Evolutionary conservation across 805 yeast species (phyloP).

Genomic region (Millerago galiae): DNA sequence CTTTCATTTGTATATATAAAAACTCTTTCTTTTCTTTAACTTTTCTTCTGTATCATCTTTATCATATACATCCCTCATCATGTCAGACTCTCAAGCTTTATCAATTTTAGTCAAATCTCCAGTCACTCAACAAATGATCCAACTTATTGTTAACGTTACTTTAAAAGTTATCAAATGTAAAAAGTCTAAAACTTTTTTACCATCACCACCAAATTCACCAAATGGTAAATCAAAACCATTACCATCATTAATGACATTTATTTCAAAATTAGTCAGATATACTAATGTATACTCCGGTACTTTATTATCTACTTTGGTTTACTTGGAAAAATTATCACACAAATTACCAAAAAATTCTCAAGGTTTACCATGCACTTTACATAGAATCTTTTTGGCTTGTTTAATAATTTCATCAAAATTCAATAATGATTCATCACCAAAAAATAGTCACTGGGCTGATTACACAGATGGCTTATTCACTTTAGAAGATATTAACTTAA

Average conservation of each 20-base stretch:
- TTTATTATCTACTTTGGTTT: conserved; percentile 63
- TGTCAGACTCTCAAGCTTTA: conserved; percentile 52
- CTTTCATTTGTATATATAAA: not conserved
- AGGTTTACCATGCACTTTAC: conserved; percentile 76
- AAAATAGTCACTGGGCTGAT: conserved; percentile 73
- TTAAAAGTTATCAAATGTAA: conserved; percentile 63
- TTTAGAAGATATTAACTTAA: conserved; percentile 63
- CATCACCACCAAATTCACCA: conserved; percentile 30
- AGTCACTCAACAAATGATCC: conserved; percentile 69
- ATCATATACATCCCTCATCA: conserved; percentile 9
- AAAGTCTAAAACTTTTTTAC: conserved; percentile 25
- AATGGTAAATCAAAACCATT: conserved; percentile 19
- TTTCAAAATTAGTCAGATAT: conserved; percentile 63
- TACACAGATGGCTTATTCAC: conserved; percentile 71
- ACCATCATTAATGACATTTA: conserved; percentile 71
- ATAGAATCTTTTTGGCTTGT: conserved; percentile 70
- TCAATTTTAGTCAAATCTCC: conserved; percentile 55
- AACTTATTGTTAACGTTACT: conserved; percentile 58
- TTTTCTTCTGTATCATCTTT: not conserved
- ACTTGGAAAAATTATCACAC: conserved; percentile 52
- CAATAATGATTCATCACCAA: conserved; percentile 75
- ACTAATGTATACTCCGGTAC: conserved; percentile 81
- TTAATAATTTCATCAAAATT: conserved; percentile 65
- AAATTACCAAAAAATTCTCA: conserved; percentile 66
- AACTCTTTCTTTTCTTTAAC: too few species aligned